A percentile compares a stretch with the other conserved stretches of the same genome.
Evolutionary conservation across 306 rosid genomes (phyloP).

Genomic region (Astragalus membranaceus): DNA sequence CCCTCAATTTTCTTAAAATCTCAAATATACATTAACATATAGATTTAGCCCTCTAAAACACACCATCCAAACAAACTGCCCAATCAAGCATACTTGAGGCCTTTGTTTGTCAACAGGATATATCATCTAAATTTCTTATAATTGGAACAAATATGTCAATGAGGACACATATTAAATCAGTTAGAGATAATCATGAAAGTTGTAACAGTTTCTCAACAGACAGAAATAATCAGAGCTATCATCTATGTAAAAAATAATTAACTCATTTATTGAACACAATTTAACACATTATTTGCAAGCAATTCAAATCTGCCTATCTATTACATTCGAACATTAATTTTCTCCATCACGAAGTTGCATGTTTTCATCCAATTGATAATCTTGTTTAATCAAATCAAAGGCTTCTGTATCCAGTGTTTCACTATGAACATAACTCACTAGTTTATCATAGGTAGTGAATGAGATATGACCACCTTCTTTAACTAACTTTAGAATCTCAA

Average conservation of each 20-base stretch:
- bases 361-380: constrained; percentile 5
- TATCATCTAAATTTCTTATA: background rate
- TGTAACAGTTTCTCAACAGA: background rate
- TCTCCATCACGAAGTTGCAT: background rate
- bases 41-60: too few species aligned
- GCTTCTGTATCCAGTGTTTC: constrained; percentile 23
- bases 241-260: background rate
- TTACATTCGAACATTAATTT: constrained; percentile 6
- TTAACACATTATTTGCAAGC: background rate
- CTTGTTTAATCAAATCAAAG: constrained; percentile 18
- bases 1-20: too few species aligned
- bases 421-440: constrained; percentile 25
- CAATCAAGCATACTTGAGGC: background rate
- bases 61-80: too few species aligned
- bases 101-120: background rate
- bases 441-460: constrained; percentile 19
- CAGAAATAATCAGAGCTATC: background rate
- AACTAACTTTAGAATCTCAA: constrained; percentile 35
- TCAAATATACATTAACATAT: too few species aligned
- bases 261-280: background rate
- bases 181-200: background rate
- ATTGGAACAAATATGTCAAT: background rate
- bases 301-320: constrained; percentile 3
- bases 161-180: background rate
- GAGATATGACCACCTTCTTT: constrained; percentile 19